Base-by-base conservation (phyloP, 306 rosid species). In the Castanea mollissima region DNA sequence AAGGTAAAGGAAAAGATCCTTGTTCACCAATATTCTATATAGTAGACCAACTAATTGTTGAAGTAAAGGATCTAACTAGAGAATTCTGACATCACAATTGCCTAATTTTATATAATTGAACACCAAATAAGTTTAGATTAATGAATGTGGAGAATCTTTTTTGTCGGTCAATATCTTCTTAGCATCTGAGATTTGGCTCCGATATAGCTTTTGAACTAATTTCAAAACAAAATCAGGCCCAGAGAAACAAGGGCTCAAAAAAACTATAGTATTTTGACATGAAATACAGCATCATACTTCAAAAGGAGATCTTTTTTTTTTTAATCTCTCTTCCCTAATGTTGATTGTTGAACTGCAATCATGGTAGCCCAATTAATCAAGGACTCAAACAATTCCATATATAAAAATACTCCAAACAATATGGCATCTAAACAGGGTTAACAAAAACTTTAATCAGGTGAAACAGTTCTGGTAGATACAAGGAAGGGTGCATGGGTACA, bases 1-100 rank as follows among this genome's bases (percentile, higher is more conserved):
- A 46, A 46, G 15, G 52, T 31, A 74, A 73, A 75, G 63, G 35
- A 58, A 67, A 78, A 74, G 46, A 19, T 81, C 38, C 13, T 76
- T 72, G 75, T 68, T 57, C 23, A 25, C 29, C 18, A 65, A 38
- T 44, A 75, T 41, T n/a, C 69, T 25, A 55, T 31, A 51, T 44
- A 76, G 15, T 51, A 52, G 76, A 77, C 55, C 10, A 74, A 67
- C 29, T 67, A 21, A 49, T 54, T 46, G 77, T 55, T n/a, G 5
- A 68, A 76, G 54, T 49, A 49, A 3, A 3, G 15, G 16, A 49
- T 49, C 54, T 49, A 49, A 49, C 15, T 16, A 12, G 54, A 49
- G 54, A 49, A 49, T 12, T 49, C 5, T 49, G 5, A 49, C 15
- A 13, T 12, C 5, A 49, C 15, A 49, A 13, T 49, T 12, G 54